A percentile compares a stretch with the other conserved stretches of the same genome.
These are phyloP conservation scores for Microcera coccophila DNA, from an alignment of 2,329 filamentous ascomycete genomes.

Conservation along the genomic window DNA sequence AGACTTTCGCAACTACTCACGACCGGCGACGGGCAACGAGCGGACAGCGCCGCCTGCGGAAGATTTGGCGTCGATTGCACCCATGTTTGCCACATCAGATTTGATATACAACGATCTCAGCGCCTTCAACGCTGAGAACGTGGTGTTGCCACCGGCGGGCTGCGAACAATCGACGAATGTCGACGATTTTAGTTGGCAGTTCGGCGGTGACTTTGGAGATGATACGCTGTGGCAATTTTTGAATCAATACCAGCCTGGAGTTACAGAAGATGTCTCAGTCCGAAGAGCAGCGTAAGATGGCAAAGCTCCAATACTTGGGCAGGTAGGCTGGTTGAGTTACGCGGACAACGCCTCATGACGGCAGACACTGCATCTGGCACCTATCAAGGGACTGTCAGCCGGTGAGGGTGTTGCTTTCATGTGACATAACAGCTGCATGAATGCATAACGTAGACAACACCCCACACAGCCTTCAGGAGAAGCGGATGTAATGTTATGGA, in stretches of 20 bases:
- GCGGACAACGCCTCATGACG: too few relatives aligned
- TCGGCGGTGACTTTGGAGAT: conserved; percentile 52
- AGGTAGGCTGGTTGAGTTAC: too few relatives aligned
- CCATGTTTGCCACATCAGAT: conserved; percentile 55
- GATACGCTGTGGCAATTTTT: conserved; percentile 56
- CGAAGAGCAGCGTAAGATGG: too few relatives aligned
- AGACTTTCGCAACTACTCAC: conserved; percentile 8
- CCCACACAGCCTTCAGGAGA: too few relatives aligned
- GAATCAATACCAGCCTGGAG: conserved; percentile 44
- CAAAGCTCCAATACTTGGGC: too few relatives aligned
- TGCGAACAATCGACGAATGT: conserved; percentile 1
- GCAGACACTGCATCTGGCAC: too few relatives aligned
- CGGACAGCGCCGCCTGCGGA: conserved; percentile 45
- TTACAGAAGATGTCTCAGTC: too few relatives aligned
- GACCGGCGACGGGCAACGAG: conserved; percentile 18
- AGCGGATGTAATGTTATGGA: too few relatives aligned
- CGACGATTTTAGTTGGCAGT: conserved; percentile 40
- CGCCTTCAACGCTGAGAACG: conserved; percentile 35
- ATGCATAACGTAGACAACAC: too few relatives aligned
- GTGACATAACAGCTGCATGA: too few relatives aligned
- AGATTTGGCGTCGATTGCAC: conserved; percentile 49
- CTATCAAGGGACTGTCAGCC: too few relatives aligned
- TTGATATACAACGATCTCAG: conserved; percentile 54
- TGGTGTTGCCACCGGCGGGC: conserved; percentile 18
- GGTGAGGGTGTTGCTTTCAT: too few relatives aligned